Base-by-base conservation (phyloP, 1,284 basidiomycete species). In the Polyporus tsugae region DNA sequence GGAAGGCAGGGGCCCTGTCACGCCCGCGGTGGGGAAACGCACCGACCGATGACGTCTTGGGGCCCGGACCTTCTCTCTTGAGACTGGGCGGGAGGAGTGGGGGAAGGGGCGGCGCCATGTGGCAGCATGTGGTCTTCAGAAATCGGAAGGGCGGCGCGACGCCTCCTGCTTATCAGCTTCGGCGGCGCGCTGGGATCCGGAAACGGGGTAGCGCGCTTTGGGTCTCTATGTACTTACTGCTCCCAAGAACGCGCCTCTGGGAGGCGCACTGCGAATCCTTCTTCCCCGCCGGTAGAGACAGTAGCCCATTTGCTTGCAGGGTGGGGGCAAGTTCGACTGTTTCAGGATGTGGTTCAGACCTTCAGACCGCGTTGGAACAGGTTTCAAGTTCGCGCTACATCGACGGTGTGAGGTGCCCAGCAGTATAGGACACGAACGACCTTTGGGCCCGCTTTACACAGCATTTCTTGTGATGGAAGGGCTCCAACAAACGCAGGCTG, bases 11-110 rank as follows among this genome's bases (percentile, higher is more conserved):
- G n/a, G 4, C 22, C 6, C 29, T 55, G 29, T 35, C 52, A 55
- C 52, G 52, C 52, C 52, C 15, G 29, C 15, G 33, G 29, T 55
- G 52, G 52, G 52, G 52, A 55, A 55, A 33, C 52, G 29, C 33
- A 19, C 33, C 25, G 7, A 55, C 13, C 52, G 15, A 35, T 55
- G 52, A 55, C 29, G 52, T 17, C 52, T 22, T 55, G 29, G 52
- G 29, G 52, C 15, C 46, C 22, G 22, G 46, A 25, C 46, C 46
- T 9, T 25, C 15, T 33, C 29, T 35, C 29, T 15, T 35, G 33
- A 29, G 49, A 19, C 25, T 25, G 46, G 52, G 52, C 52, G 52
- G 52, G 52, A 33, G 29, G 29, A 35, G 29, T 33, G 52, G 46
- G 22, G n/a, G 49, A 25, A 49, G 46, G n/a, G n/a, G 44, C 44